These are phyloP conservation scores for Musa acuminata DNA, from an alignment of 176 grass and related monocot species.

Conservation along the genomic window DNA sequence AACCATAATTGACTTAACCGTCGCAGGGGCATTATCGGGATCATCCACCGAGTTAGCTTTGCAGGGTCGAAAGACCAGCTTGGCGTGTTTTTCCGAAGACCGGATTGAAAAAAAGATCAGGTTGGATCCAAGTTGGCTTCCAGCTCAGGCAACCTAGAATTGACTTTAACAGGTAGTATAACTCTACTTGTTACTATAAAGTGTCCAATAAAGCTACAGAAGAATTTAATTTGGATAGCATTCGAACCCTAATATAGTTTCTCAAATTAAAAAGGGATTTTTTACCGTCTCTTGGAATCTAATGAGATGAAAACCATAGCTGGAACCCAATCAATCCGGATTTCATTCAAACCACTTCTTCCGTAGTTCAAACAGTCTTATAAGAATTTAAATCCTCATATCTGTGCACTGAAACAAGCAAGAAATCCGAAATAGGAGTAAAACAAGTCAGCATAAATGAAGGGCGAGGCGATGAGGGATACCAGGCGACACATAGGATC, in stretches of 20 bases:
- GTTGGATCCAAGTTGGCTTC: no score
- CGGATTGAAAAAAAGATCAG: no score
- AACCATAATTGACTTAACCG: no score
- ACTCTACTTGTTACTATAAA: background rate
- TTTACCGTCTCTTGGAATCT: background rate
- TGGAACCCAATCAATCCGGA: background rate
- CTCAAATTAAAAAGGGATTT: background rate
- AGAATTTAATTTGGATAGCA: background rate
- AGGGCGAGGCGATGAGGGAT: background rate
- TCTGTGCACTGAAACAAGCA: conserved; percentile 4
- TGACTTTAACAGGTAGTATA: no score
- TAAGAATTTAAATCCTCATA: background rate
- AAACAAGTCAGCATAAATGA: background rate
- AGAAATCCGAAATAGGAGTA: background rate
- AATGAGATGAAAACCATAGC: background rate
- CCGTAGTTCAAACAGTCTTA: no score
- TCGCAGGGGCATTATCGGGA: no score
- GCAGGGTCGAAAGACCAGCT: no score
- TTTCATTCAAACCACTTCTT: background rate
- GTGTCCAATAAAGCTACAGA: background rate
- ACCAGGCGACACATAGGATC: conserved; percentile 55
- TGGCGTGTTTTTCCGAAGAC: no score
- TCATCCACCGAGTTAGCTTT: no score
- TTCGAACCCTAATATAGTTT: background rate
- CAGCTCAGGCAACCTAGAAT: no score